Evolutionary conservation across 345 rosid genomes (phyloP).

Genomic region (Barbarea vulgaris): DNA sequence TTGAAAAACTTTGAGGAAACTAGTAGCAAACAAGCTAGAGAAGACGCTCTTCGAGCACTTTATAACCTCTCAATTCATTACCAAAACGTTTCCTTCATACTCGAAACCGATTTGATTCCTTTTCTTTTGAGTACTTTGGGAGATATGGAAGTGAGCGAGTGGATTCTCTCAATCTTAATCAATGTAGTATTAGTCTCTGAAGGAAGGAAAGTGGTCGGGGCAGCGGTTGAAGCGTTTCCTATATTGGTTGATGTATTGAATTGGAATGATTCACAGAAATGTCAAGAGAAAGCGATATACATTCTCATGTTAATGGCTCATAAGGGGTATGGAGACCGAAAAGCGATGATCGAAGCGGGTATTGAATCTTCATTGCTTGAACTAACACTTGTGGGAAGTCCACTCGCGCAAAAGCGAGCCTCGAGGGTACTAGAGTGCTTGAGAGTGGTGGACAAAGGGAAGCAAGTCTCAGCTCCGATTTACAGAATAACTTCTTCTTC

Average conservation of each 20-base stretch:
- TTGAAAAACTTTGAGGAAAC: constrained; percentile 47
- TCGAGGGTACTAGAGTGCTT: constrained; percentile 79
- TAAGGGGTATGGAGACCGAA: constrained; percentile 69
- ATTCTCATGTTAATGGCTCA: constrained; percentile 94
- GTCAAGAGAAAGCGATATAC: constrained; percentile 92
- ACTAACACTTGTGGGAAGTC: constrained; percentile 75
- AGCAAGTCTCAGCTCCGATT: constrained; percentile 86
- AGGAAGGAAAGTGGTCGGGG: constrained; percentile 72
- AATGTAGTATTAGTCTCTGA: constrained; percentile 69
- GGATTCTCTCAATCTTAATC: constrained; percentile 70
- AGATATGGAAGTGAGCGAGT: constrained; percentile 85
- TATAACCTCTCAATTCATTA: constrained; percentile 79
- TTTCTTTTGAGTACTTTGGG: constrained; percentile 66
- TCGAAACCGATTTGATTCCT: constrained; percentile 66
- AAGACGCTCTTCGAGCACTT: constrained; percentile 86
- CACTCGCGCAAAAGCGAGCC: constrained; percentile 86
- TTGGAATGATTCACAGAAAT: constrained; percentile 81
- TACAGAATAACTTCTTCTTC: constrained; percentile 62
- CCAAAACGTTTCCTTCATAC: constrained; percentile 51
- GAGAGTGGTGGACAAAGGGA: constrained; percentile 77
- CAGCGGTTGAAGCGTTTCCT: constrained; percentile 54
- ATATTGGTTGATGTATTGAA: constrained; percentile 79
- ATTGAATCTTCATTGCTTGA: constrained; percentile 80
- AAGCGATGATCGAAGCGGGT: constrained; percentile 90
- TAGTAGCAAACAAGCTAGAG: constrained; percentile 65